phyloP scores from a whole-genome alignment of 192 early-diverging fungal species.

The Paraglomus brasilianum region DNA sequence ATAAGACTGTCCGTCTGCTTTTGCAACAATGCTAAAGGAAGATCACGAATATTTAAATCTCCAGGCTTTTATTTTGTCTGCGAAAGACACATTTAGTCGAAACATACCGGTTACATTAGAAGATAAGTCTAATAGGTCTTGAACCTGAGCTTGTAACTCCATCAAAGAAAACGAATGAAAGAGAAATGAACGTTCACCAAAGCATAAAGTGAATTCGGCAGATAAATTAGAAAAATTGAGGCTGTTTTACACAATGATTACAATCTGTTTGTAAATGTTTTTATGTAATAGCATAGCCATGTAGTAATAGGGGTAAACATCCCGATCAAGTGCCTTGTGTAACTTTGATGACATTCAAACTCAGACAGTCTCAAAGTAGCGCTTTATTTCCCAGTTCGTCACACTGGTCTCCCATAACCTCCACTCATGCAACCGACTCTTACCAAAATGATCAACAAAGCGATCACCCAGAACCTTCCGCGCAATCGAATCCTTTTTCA shows the following conservation, averaged over 20 bases:
- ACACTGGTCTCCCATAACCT: slow-evolving; percentile 70
- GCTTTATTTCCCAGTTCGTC: slow-evolving; percentile 69
- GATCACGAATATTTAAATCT: not conserved
- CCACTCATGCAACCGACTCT: slow-evolving; percentile 74
- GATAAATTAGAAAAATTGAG: too few relatives aligned
- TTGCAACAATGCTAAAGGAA: slow-evolving; percentile 15
- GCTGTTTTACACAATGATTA: too few relatives aligned
- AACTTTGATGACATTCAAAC: too few relatives aligned
- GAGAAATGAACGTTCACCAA: too few relatives aligned
- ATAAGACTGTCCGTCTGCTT: slow-evolving; percentile 27
- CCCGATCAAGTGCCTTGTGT: too few relatives aligned
- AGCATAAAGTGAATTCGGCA: too few relatives aligned
- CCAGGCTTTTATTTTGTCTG: not conserved
- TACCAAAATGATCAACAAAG: slow-evolving; percentile 78
- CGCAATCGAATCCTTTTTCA: slow-evolving; percentile 61
- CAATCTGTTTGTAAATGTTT: too few relatives aligned
- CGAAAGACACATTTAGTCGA: not conserved
- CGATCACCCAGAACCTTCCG: slow-evolving; percentile 68
- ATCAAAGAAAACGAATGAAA: too few relatives aligned
- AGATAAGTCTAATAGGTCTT: slow-evolving; percentile 30
- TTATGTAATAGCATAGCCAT: too few relatives aligned
- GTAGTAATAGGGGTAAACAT: too few relatives aligned
- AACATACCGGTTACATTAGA: slow-evolving; percentile 16
- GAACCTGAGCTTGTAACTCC: slow-evolving; percentile 28
- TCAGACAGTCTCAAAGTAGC: slow-evolving; percentile 68